Evolutionary conservation across 108 stramenopile genomes (phyloP).

Genomic region (Epipyxis sp.): DNA sequence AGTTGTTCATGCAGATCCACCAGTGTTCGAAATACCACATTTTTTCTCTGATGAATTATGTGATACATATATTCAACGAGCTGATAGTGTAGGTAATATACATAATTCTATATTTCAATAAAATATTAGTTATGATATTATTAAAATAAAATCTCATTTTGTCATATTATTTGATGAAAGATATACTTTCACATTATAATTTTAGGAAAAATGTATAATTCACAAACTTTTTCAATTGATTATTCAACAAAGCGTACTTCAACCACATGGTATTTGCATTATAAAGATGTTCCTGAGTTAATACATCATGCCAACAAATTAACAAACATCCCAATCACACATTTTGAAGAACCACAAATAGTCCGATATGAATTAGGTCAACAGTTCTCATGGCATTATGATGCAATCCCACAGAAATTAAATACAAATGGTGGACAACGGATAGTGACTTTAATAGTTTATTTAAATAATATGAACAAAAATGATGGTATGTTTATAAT

Average conservation of each 20-base stretch:
- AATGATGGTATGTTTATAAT: too few species aligned
- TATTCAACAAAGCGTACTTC: neutral
- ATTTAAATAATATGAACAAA: constrained; percentile 79
- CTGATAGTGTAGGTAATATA: neutral
- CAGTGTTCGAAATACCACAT: neutral
- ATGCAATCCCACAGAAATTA: constrained; percentile 71
- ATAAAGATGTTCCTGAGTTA: neutral
- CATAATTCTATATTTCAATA: too few species aligned
- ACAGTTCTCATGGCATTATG: constrained; percentile 80
- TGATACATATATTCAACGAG: neutral
- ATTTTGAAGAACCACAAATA: constrained; percentile 85
- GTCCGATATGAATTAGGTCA: constrained; percentile 75
- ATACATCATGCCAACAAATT: constrained; percentile 27
- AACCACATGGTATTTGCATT: neutral
- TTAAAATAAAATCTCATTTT: too few species aligned
- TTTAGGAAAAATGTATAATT: neutral
- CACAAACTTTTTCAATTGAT: neutral
- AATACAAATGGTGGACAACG: constrained; percentile 88
- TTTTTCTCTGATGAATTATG: neutral
- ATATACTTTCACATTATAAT: too few species aligned
- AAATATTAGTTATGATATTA: too few species aligned
- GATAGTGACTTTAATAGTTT: constrained; percentile 84
- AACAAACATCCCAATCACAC: constrained; percentile 71
- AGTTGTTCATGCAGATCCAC: neutral
- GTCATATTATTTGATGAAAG: too few species aligned